Evolutionary conservation across 768 basidiomycete genomes (phyloP), one percentile per base, ranked within the genome.

Genomic region (Hygrocybe punicea): DNA sequence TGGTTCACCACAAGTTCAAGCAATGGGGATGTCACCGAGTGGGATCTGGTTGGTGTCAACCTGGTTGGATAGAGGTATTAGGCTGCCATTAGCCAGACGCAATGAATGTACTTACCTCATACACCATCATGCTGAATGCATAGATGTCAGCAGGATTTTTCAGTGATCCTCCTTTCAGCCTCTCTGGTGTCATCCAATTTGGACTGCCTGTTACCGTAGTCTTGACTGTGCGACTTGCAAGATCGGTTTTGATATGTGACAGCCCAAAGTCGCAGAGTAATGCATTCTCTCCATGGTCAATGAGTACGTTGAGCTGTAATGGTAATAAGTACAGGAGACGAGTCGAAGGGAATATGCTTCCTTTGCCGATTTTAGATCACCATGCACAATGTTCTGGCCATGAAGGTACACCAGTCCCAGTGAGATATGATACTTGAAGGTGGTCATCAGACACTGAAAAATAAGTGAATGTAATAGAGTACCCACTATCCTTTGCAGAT

Each of bases 281-380:
- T 56, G 55, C 53, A 9, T 63, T 59, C 4, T 58, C 39, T 7
- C 48, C 46, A 42, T 75, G 68, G 45, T 61, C 62, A 8, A 78
- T 63, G 0, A 77, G 62, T 24, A 77, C 62, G 44, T 77, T 78
- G 6, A 65, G 63, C 77, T 77, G 55, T 45, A 24, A 9, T 6
- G 7, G 9, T 9, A 13, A 7, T 14, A 24, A 23, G 7, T 10
- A 47, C 24, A 13, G 19, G n/a, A n/a, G n/a, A 7, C 25, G 16
- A 29, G 25, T 6, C 10, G 7, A 23, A 9, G 24, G 19, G 13
- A 6, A 24, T 19, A 50, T 7, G 21, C 10, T 6, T 9, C 14
- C 6, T 8, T 23, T 19, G 63, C 64, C 16, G 51, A 66, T 60
- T 69, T 69, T 10, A 71, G 51, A 42, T 71, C 66, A n/a, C 69